Evolutionary conservation across 1,139 yeast species (phyloP), one percentile per base, ranked within the genome.

Genomic region (Casaregolazyma lundiana): DNA sequence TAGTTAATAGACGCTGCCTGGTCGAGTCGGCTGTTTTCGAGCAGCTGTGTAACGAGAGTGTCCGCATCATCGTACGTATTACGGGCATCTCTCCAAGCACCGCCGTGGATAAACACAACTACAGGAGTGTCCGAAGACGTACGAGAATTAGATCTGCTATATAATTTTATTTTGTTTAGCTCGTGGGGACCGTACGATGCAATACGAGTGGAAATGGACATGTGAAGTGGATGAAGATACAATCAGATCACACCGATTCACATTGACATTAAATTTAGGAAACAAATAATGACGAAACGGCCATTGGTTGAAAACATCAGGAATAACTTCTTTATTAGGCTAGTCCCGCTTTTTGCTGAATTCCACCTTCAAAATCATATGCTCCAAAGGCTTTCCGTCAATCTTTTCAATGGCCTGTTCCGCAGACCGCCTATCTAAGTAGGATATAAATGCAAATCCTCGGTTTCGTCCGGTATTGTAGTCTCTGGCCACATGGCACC

Each of bases 381-480:
- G 85, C 76, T 85, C 88, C 77, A 85, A 84, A 75, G 97, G 96
- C 73, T 80, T 84, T 61, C 97, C 97, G 66, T 92, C 78, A 69
- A 89, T 77, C 56, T 73, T 73, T 54, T 84, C 81, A 70, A 84
- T 74, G 42, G 97, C 97, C 56, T 67, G 69, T 68, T 85, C 84
- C 41, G 97, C 98, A 59, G 72, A 73, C 48, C 69, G 67, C 62
- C 80, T 83, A 51, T 82, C 73, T 43, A 76, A 78, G 69, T 86
- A 90, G 49, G 94, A 84, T 55, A 90, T 95, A 67, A 88, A 92
- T n/a, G 98, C 98, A 68, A 90, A 82, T 59, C 99, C 99, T 72
- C 92, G 84, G 48, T 96, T 86, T 67, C 84, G 84, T 54, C 96
- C 95, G 26, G 97, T 92, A 60, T 86, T 96, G 71, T 89, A 84